Evolutionary conservation across 345 rosid genomes (phyloP).

Genomic region (Gynandropsis gynandra): DNA sequence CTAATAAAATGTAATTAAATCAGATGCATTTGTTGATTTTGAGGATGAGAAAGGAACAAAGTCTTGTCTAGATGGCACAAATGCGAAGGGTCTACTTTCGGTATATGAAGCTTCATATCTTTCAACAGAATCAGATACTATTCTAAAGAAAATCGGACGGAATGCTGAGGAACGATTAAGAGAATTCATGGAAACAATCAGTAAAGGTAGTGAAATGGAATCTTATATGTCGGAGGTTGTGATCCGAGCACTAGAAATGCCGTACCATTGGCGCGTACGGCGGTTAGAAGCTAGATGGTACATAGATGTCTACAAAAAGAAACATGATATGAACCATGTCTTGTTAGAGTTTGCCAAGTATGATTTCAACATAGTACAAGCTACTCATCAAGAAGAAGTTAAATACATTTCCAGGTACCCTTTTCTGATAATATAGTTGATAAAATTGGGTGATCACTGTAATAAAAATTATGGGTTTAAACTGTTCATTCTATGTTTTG

Average conservation of each 20-base stretch:
- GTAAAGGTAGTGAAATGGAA: conserved; percentile 6
- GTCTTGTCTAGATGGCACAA: conserved; percentile 16
- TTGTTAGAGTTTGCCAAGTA: conserved; percentile 30
- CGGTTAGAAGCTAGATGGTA: conserved; percentile 35
- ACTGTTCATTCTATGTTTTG: too few relatives aligned
- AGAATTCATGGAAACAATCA: conserved; percentile 8
- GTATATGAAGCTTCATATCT: conserved; percentile 35
- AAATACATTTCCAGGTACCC: conserved; percentile 25
- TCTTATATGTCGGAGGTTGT: conserved; percentile 18
- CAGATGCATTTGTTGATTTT: conserved; percentile 24
- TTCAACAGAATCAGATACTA: conserved; percentile 18
- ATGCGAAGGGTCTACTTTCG: conserved; percentile 24
- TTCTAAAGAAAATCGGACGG: conserved; percentile 25
- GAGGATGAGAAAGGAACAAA: conserved; percentile 8
- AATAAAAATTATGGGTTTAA: not conserved
- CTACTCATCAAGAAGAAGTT: conserved; percentile 30
- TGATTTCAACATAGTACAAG: conserved; percentile 33
- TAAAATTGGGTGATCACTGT: not conserved
- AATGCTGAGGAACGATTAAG: conserved; percentile 21
- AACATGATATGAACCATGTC: conserved; percentile 12
- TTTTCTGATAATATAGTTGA: not conserved
- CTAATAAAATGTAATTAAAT: not conserved
- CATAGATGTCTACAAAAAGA: conserved; percentile 25
- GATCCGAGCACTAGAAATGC: conserved; percentile 32
- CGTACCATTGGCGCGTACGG: conserved; percentile 28